phyloP scores from a whole-genome alignment of 2,329 filamentous ascomycete genomes.

The Clarireedia sp. region DNA sequence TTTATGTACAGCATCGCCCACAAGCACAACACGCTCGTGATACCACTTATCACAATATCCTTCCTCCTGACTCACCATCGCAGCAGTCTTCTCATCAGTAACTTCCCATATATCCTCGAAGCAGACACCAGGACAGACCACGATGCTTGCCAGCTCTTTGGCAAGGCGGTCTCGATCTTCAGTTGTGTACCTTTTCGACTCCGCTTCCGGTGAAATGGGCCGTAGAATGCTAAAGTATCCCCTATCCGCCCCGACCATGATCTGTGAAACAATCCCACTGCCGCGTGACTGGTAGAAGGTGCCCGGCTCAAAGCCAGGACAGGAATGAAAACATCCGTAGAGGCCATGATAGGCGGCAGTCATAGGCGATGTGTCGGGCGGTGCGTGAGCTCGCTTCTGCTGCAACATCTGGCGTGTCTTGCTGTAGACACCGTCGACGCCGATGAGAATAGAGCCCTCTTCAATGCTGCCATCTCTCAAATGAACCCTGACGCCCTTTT shows the following conservation, averaged over 20 bases:
- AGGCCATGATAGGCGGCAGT: neutral
- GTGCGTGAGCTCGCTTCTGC: neutral
- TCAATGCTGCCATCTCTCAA: conserved; percentile 21
- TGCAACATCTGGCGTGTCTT: neutral
- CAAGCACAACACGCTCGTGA: conserved; percentile 1
- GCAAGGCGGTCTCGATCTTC: neutral
- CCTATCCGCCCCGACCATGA: neutral
- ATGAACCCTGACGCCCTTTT: neutral
- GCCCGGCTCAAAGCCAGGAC: neutral
- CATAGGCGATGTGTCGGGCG: neutral
- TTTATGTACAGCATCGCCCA: conserved; percentile 9
- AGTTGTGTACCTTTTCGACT: neutral
- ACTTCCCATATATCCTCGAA: neutral
- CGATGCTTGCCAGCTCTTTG: neutral
- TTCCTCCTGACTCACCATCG: conserved; percentile 6
- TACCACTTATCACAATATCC: neutral
- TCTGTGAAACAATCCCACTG: neutral
- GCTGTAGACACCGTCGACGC: neutral
- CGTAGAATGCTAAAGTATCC: neutral
- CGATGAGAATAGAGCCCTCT: conserved; percentile 12
- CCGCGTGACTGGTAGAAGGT: neutral
- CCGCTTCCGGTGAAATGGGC: neutral
- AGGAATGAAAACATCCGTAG: neutral
- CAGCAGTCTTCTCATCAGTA: neutral
- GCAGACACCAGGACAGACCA: neutral